These are phyloP conservation scores for Coniochaeta ligniaria DNA, from an alignment of 2,329 filamentous ascomycete genomes.

Conservation along the genomic window DNA sequence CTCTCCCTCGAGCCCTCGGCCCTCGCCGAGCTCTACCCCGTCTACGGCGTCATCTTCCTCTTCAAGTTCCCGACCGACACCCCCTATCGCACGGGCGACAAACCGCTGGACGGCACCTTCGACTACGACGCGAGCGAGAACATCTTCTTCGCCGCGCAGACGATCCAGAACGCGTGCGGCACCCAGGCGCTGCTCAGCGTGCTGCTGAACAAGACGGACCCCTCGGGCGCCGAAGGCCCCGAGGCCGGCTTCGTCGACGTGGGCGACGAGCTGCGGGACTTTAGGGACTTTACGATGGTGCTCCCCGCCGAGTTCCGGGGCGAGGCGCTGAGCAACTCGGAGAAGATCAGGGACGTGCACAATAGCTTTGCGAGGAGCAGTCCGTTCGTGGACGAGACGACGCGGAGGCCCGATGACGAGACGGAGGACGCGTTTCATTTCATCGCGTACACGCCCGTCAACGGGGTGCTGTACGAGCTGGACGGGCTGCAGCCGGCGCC, in stretches of 20 bases:
- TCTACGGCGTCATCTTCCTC: conserved; percentile 97
- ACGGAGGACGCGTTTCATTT: conserved; percentile 96
- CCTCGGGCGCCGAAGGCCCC: conserved; percentile 15
- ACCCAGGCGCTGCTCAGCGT: conserved; percentile 92
- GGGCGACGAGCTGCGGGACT: conserved; percentile 63
- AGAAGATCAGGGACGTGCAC: conserved; percentile 71
- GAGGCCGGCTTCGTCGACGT: conserved; percentile 53
- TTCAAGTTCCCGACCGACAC: conserved; percentile 87
- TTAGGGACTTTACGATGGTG: conserved; percentile 81
- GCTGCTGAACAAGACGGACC: conserved; percentile 71
- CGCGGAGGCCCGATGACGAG: conserved; percentile 58
- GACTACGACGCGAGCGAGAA: conserved; percentile 67
- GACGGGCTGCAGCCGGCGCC: conserved; percentile 91
- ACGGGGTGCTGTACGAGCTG: conserved; percentile 81
- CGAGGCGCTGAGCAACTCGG: conserved; percentile 54
- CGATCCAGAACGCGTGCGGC: conserved; percentile 96
- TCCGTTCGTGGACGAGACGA: conserved; percentile 89
- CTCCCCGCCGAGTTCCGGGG: conserved; percentile 68
- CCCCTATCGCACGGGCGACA: conserved; percentile 49
- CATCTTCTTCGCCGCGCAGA: conserved; percentile 93
- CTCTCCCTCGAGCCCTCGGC: conserved; percentile 76
- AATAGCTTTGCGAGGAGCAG: conserved; percentile 85
- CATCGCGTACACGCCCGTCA: conserved; percentile 83
- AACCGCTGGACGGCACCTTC: conserved; percentile 74
- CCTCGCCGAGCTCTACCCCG: conserved; percentile 62